Conservation (phyloP, 768 basidiomycete species). For the Boletus bicolor region DNA sequence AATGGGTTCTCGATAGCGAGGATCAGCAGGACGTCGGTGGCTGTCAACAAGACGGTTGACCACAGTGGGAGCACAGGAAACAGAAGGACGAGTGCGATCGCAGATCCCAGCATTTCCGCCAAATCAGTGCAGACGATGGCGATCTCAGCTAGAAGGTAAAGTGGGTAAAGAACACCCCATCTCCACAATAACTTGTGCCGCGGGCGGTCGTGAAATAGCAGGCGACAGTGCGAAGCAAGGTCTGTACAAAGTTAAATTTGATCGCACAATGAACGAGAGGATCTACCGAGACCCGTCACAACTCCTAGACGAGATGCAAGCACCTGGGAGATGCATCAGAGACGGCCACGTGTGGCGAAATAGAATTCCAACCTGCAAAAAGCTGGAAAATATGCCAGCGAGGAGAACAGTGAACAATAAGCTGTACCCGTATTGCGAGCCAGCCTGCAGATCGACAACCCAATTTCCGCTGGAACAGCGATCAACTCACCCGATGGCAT, state of each 20-base stretch:
- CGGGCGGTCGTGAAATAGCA: constrained; percentile 62
- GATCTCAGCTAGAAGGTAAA: constrained; percentile 62
- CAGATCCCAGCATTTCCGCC: constrained; percentile 78
- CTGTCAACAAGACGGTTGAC: constrained; percentile 68
- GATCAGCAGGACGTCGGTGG: constrained; percentile 64
- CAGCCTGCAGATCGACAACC: constrained; percentile 88
- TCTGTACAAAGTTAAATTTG: constrained; percentile 36
- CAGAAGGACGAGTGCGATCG: constrained; percentile 74
- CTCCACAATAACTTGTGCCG: constrained; percentile 54
- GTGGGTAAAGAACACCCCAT: constrained; percentile 60
- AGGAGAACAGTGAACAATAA: constrained; percentile 84
- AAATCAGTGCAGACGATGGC: constrained; percentile 78
- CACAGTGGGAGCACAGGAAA: constrained; percentile 68
- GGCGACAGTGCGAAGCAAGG: constrained; percentile 60
- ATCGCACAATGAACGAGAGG: neutral
- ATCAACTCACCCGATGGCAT: neutral
- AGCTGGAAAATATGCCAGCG: constrained; percentile 77
- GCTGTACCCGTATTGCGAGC: constrained; percentile 80
- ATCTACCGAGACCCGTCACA: constrained; percentile 73
- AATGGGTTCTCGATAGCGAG: constrained; percentile 71
- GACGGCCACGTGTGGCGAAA: neutral
- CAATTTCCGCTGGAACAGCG: constrained; percentile 65
- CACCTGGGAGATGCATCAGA: constrained; percentile 42
- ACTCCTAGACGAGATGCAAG: constrained; percentile 79
- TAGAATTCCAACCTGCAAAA: constrained; percentile 56